A percentile compares a stretch with the other conserved stretches of the same genome.
phyloP scores from a whole-genome alignment of 306 rosid species.

The Corylus avellana region DNA sequence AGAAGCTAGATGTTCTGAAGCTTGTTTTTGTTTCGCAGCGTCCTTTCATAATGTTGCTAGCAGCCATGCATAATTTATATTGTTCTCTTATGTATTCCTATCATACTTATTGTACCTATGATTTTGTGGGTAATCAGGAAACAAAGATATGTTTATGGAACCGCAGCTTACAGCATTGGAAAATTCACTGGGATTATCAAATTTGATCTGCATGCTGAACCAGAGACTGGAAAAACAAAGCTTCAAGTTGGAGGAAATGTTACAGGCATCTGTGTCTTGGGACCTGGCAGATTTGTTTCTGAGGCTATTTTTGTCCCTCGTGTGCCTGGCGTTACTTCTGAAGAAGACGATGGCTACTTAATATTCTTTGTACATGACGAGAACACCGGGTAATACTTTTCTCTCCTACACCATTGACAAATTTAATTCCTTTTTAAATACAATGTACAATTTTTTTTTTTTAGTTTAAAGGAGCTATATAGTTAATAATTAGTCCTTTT shows the following conservation, averaged over 20 bases:
- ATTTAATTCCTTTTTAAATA: background rate
- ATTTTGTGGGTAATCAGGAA: conserved; percentile 49
- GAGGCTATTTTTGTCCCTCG: conserved; percentile 87
- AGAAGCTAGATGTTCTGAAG: background rate
- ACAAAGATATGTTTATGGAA: conserved; percentile 79
- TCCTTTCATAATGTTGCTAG: background rate
- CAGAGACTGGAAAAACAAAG: conserved; percentile 57
- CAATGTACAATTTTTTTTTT: background rate
- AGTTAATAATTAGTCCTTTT: background rate
- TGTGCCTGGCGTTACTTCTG: conserved; percentile 60
- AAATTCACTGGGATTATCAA: conserved; percentile 77
- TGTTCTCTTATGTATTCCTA: conserved; percentile 9
- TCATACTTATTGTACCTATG: conserved; percentile 13
- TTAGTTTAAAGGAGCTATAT: background rate
- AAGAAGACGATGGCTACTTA: conserved; percentile 95
- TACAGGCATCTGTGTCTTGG: conserved; percentile 74
- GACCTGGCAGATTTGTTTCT: conserved; percentile 78
- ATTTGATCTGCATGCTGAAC: conserved; percentile 79
- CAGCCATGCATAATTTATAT: background rate
- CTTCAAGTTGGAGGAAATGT: conserved; percentile 87
- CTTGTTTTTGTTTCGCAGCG: background rate
- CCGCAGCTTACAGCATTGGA: conserved; percentile 62
- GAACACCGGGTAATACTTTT: conserved; percentile 55
- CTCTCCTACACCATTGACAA: conserved; percentile 1
- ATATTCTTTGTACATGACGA: conserved; percentile 85